Conservation (phyloP, 1,284 basidiomycete species). For the Clitocybe nebularis region DNA sequence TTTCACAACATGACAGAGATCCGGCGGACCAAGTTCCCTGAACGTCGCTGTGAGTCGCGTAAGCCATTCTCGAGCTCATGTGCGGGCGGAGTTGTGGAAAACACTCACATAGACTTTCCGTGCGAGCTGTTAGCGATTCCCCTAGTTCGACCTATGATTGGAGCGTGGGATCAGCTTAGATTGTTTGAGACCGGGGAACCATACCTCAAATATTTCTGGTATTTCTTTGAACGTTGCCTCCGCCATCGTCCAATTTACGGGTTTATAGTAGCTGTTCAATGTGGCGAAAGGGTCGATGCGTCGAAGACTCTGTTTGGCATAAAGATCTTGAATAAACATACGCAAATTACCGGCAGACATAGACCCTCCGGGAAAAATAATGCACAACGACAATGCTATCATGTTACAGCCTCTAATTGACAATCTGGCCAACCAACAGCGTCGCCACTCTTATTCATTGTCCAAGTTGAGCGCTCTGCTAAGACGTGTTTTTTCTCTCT, state of each 20-base stretch:
- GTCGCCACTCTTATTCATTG: no score
- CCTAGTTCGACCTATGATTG: conserved; percentile 86
- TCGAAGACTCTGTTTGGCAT: no score
- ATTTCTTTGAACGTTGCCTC: conserved; percentile 63
- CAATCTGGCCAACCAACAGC: no score
- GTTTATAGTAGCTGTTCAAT: no score
- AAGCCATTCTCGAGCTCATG: conserved; percentile 10
- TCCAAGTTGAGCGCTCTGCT: no score
- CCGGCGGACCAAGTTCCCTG: conserved; percentile 94
- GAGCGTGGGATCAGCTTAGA: conserved; percentile 9
- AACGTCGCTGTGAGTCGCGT: conserved; percentile 69
- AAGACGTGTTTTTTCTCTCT: no score
- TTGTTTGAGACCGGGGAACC: conserved; percentile 3
- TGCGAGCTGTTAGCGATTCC: conserved; percentile 86
- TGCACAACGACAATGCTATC: no score
- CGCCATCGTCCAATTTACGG: conserved; percentile 30
- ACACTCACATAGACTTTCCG: conserved; percentile 82
- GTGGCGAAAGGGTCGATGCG: no score
- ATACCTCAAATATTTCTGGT: conserved; percentile 57
- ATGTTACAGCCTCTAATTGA: no score
- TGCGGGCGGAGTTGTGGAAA: background rate
- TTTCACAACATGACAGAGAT: conserved; percentile 95
- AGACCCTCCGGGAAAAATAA: no score
- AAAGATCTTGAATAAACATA: no score
- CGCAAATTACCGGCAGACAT: no score